A percentile compares a stretch with the other conserved stretches of the same genome.
phyloP scores from a whole-genome alignment of 805 yeast genomes.

The Saccharomycopsis vini region DNA sequence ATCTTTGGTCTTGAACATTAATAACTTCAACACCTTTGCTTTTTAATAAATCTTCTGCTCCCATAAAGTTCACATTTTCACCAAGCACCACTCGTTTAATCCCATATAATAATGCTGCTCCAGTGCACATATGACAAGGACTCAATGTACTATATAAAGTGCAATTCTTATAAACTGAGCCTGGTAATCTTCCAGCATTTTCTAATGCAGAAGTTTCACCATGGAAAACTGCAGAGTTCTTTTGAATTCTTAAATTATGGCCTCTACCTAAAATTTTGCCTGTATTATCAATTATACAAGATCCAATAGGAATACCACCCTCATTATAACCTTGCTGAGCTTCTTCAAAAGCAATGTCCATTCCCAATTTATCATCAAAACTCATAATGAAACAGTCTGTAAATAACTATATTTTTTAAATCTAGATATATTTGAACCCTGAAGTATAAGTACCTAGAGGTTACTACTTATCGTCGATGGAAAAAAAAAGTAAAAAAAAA shows the following conservation, averaged over 20 bases:
- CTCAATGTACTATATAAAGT: constrained; percentile 89
- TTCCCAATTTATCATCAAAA: constrained; percentile 33
- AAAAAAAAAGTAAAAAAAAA: no score
- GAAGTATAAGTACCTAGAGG: no score
- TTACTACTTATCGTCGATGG: no score
- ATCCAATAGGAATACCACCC: constrained; percentile 92
- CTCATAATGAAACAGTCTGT: neutral
- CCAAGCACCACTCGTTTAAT: constrained; percentile 82
- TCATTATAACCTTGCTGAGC: constrained; percentile 59
- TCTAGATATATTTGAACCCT: no score
- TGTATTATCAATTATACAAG: constrained; percentile 60
- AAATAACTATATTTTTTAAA: no score
- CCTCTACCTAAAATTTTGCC: constrained; percentile 83
- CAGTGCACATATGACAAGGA: constrained; percentile 94
- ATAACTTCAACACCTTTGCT: constrained; percentile 66
- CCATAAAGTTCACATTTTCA: constrained; percentile 73
- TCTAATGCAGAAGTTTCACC: constrained; percentile 89
- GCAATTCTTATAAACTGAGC: constrained; percentile 67
- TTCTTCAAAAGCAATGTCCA: constrained; percentile 64
- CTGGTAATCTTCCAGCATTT: constrained; percentile 83
- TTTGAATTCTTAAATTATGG: constrained; percentile 85
- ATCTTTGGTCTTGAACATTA: constrained; percentile 48
- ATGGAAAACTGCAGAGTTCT: constrained; percentile 73
- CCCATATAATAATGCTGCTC: constrained; percentile 85
- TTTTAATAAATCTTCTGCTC: constrained; percentile 71